A percentile compares a stretch with the other conserved stretches of the same genome.
phyloP scores from a whole-genome alignment of 1,284 basidiomycete species.

The Ceratobasidium papillatum region DNA sequence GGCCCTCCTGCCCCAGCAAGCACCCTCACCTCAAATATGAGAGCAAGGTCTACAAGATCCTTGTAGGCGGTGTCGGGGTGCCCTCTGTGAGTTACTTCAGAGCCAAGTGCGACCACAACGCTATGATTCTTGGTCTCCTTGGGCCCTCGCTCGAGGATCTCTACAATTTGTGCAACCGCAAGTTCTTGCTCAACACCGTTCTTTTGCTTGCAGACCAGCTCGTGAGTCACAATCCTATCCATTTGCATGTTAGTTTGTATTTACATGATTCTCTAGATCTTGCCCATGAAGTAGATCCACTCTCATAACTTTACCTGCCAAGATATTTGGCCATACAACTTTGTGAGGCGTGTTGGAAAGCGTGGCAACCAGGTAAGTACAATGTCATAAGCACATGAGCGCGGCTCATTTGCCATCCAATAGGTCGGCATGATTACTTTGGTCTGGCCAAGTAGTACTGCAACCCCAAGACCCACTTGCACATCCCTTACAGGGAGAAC shows the following conservation, averaged over 20 bases:
- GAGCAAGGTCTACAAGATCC: constrained; percentile 95
- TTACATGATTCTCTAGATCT: constrained; percentile 69
- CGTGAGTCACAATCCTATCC: constrained; percentile 62
- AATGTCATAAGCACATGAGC: background rate
- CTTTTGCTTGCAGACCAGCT: constrained; percentile 96
- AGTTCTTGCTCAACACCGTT: constrained; percentile 97
- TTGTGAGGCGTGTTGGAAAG: constrained; percentile 99
- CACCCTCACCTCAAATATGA: constrained; percentile 99
- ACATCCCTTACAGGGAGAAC: constrained; percentile 99
- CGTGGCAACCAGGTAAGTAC: constrained; percentile 85
- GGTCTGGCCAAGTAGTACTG: constrained; percentile 99
- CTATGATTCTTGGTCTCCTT: constrained; percentile 98
- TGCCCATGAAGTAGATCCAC: constrained; percentile 98
- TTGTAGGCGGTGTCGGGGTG: constrained; percentile 97
- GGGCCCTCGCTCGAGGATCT: constrained; percentile 98
- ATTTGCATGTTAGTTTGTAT: background rate
- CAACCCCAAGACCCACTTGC: constrained; percentile 98
- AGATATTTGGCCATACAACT: constrained; percentile 99
- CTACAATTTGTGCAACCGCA: constrained; percentile 99
- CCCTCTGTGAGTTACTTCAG: constrained; percentile 99
- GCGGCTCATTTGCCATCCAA: background rate
- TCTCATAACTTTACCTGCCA: constrained; percentile 99
- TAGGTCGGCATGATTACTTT: constrained; percentile 96
- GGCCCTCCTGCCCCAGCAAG: too few species aligned
- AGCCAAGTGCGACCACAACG: constrained; percentile 99